Base-by-base conservation (phyloP, 2,329 filamentous ascomycete species). In the Colletotrichum scovillei region DNA sequence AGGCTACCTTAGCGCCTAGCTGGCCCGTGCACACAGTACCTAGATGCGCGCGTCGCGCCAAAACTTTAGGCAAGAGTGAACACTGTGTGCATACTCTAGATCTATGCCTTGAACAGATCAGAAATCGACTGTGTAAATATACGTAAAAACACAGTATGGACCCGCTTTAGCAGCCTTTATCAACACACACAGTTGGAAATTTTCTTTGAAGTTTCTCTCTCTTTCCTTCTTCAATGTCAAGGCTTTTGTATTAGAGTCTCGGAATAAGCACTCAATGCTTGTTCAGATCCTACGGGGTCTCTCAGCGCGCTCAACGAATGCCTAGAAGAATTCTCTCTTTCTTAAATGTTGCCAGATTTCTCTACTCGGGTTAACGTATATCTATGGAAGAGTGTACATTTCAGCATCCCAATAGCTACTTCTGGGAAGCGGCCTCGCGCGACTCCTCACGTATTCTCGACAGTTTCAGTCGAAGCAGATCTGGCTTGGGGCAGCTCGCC, bases 221-320 rank as follows among this genome's bases (percentile, higher is more conserved):
- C 82, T 83, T 87, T 85, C 84, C 84, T 82, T 84, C 87, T 85
- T 88, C 88, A 96, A 94, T 94, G 92, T 94, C 91, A 90, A 88
- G 92, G 92, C 95, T 92, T 93, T 92, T 91, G 94, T 94, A 94
- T 96, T 98, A 98, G 97, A 99, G 97, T 99, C 97, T 97, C 96
- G 95, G 93, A 93, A 92, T 91, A 94, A 91, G 93, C 84, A 82
- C 82, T 95, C 94, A 94, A 90, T 98, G 90, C 93, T 95, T 95
- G 92, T 94, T 94, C 94, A 97, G 94, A 90, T 92, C 90, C 92
- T 88, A 84, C 84, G 88, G 86, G 90, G 92, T 88, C 89, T 94
- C 95, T 93, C 87, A 87, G 94, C 95, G 96, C 94, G 97, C 97
- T 99, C 95, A 90, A 95, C 92, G 94, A 95, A 94, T 89, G 94